A percentile compares a stretch with the other conserved stretches of the same genome.
Conservation (phyloP, 75 land plant genomes). For the Adiantum capillusveneris region DNA sequence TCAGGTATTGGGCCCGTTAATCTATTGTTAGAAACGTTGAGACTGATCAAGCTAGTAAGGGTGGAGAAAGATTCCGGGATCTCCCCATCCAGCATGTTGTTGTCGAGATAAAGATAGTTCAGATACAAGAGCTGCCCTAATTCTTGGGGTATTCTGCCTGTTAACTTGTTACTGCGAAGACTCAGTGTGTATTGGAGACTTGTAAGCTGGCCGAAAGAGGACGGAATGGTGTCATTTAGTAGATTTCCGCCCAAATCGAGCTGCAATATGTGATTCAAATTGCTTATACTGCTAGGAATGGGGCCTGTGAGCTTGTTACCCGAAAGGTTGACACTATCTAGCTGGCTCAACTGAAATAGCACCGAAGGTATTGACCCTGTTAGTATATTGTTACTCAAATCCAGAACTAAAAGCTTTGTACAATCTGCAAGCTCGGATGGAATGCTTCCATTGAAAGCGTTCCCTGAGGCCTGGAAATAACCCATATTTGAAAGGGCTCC, state of each 20-base stretch:
- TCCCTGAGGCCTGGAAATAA: constrained; percentile 45
- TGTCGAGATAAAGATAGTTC: constrained; percentile 14
- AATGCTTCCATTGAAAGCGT: constrained; percentile 52
- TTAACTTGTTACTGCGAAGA: constrained; percentile 16
- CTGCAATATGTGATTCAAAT: constrained; percentile 37
- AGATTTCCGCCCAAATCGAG: constrained; percentile 58
- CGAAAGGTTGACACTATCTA: constrained; percentile 49
- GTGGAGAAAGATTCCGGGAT: constrained; percentile 48
- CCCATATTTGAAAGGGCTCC: constrained; percentile 21
- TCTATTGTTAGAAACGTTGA: constrained; percentile 64
- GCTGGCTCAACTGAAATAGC: constrained; percentile 27
- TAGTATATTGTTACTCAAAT: constrained; percentile 2
- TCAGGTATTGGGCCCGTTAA: constrained; percentile 62
- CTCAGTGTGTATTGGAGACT: not conserved
- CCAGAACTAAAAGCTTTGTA: not conserved
- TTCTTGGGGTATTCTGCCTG: constrained; percentile 18
- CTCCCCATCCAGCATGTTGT: constrained; percentile 44
- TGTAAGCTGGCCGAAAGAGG: constrained; percentile 7
- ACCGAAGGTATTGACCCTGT: constrained; percentile 5
- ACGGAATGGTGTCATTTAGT: constrained; percentile 23
- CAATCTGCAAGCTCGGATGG: constrained; percentile 24
- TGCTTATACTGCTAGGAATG: constrained; percentile 36
- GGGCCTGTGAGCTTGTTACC: constrained; percentile 39
- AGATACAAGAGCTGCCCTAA: constrained; percentile 14
- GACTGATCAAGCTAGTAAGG: constrained; percentile 46